Conservation (phyloP, 139 green algal species). For the Picochlorum sp. region DNA sequence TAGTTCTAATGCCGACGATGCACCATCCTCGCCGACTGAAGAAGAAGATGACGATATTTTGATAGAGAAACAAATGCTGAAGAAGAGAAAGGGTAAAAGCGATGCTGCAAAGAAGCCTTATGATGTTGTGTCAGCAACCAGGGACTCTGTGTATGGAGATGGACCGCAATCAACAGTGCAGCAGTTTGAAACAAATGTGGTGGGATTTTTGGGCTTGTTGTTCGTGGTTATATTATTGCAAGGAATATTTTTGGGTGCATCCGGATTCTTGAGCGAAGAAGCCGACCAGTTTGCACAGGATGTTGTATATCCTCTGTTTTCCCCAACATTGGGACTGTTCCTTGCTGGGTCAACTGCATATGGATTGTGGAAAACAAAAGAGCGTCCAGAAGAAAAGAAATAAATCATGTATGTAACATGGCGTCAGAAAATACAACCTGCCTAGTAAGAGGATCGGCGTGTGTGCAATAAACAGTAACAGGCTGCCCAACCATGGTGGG, state of each 20-base stretch:
- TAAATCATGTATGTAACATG: neutral
- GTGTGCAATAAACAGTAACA: slow-evolving; percentile 7
- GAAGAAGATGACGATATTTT: slow-evolving; percentile 10
- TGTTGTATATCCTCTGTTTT: slow-evolving; percentile 46
- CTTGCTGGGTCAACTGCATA: slow-evolving; percentile 37
- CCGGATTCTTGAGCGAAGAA: slow-evolving; percentile 48
- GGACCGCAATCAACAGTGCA: slow-evolving; percentile 16
- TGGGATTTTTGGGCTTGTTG: slow-evolving; percentile 20
- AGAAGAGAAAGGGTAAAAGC: neutral
- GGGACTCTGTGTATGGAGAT: slow-evolving; percentile 29
- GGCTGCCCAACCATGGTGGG: slow-evolving; percentile 30
- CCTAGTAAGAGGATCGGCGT: neutral
- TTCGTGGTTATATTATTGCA: slow-evolving; percentile 41
- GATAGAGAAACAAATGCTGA: slow-evolving; percentile 18
- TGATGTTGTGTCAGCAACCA: slow-evolving; percentile 11
- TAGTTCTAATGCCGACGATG: neutral
- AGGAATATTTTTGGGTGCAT: slow-evolving; percentile 35
- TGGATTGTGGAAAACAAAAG: slow-evolving; percentile 48
- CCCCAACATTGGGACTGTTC: slow-evolving; percentile 45
- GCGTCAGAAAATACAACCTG: neutral
- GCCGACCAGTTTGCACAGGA: slow-evolving; percentile 41
- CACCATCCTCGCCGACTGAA: neutral
- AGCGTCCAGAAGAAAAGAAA: neutral
- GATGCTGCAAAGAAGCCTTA: neutral
- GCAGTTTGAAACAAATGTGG: slow-evolving; percentile 17